phyloP scores from a whole-genome alignment of 176 grass and related monocot genomes.

The Chloris gayana region DNA sequence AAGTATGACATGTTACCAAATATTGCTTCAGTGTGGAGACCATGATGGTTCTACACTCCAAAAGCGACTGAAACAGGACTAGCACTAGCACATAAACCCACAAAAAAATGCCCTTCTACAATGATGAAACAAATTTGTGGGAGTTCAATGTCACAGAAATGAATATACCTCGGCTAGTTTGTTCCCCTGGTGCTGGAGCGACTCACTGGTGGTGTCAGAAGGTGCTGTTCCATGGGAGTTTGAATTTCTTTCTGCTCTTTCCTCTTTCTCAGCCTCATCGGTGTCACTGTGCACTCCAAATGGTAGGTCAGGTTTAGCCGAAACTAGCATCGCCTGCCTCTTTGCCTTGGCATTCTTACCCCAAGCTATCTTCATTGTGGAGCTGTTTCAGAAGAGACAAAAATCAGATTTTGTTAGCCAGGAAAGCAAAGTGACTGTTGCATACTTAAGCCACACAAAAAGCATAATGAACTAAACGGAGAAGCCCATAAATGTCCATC shows the following conservation, averaged over 20 bases:
- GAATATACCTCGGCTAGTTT: constrained; percentile 71
- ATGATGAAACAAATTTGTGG: not conserved
- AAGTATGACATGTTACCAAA: not conserved
- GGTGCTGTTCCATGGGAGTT: constrained; percentile 17
- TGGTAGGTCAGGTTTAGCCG: constrained; percentile 42
- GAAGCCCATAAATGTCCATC: not conserved
- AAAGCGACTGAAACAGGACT: not conserved
- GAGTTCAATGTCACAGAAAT: not conserved
- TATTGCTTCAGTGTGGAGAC: not conserved
- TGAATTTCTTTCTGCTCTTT: constrained; percentile 14
- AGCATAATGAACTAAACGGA: not conserved
- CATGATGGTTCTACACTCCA: not conserved
- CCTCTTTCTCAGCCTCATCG: constrained; percentile 28
- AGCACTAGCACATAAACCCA: not conserved
- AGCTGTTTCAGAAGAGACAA: constrained; percentile 27
- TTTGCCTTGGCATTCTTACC: constrained; percentile 40
- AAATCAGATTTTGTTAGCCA: not conserved
- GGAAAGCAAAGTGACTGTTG: not conserved
- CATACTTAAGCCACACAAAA: not conserved
- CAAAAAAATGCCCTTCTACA: not conserved
- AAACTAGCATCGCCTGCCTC: constrained; percentile 1
- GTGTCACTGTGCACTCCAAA: constrained; percentile 31
- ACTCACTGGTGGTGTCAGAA: constrained; percentile 25
- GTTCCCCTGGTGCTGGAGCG: constrained; percentile 55
- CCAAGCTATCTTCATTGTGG: constrained; percentile 46